Evolutionary conservation across 352 stramenopile genomes (phyloP), one percentile per base, ranked within the genome.

Genomic region (Elongisporangium prolatum): DNA sequence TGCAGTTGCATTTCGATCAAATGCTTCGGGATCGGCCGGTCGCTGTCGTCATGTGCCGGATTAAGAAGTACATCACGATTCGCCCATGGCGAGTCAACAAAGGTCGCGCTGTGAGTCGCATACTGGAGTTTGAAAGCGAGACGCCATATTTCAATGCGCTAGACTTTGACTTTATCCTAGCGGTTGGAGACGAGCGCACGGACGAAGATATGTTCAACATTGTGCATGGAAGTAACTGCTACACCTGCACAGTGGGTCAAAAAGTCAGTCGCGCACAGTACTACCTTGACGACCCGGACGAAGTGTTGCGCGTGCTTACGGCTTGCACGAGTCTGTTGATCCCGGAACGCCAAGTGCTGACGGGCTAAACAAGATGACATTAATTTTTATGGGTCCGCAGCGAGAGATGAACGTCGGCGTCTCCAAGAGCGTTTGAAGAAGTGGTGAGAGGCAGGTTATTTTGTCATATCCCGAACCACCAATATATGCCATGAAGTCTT

Each of bases 141-240:
- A 80, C 77, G 5, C 77, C 80, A 40, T 85, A 88, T 56, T 88
- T 89, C 34, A 89, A 80, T 16, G 75, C 75, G 9, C 65, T 88
- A 4, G 80, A 89, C 57, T 94, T 93, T 51, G 86, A 96, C 53
- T 92, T 96, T 52, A 95, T 96, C 54, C 65, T 96, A 21, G 84
- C 82, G 1, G 67, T 96, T 25, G 86, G 86, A 5, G 86, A 96
- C 57, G 86, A 96, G 59, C 78, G 86, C 49, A 94, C 86, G 34
- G 86, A 96, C 56, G 86, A 96, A 72, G 85, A 96, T 53, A 96
- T 96, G 85, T 96, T 94, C 54, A 87, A 96, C 60, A 85, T 96
- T 34, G 80, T 96, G 34, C 86, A 96, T 62, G 86, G 85, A 22
- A 88, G 72, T 65, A 92, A 96, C 55, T 94, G 86, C 65, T 96